A percentile compares a stretch with the other conserved stretches of the same genome.
These are phyloP conservation scores for Xerocomellus dryophilus DNA, from an alignment of 768 basidiomycete species.

Conservation along the genomic window DNA sequence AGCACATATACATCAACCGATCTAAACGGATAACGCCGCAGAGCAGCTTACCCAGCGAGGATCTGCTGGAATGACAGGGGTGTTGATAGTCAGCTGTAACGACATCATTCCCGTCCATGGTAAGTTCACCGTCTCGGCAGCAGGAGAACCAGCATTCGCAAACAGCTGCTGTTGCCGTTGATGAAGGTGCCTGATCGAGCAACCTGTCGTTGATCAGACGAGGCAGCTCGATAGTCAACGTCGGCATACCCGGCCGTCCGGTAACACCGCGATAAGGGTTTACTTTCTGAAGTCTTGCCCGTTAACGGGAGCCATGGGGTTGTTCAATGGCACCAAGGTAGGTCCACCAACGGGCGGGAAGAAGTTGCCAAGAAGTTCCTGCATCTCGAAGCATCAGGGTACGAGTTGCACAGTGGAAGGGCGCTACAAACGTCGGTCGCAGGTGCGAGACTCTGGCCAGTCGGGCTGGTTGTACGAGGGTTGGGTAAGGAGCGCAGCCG, in stretches of 20 bases:
- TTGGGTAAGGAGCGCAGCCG: conserved; percentile 24
- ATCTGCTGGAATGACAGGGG: conserved; percentile 20
- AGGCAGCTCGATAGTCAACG: not conserved
- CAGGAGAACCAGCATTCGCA: conserved; percentile 19
- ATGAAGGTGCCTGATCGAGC: conserved; percentile 23
- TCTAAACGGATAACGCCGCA: not conserved
- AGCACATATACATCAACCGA: too few species aligned
- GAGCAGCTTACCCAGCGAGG: conserved; percentile 2
- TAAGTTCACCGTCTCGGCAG: conserved; percentile 21
- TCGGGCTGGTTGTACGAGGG: conserved; percentile 25
- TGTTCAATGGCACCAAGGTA: conserved; percentile 24
- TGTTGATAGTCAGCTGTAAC: conserved; percentile 26
- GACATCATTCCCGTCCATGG: conserved; percentile 25
- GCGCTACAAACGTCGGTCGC: conserved; percentile 20
- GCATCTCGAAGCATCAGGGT: not conserved
- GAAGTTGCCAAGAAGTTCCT: conserved; percentile 25
- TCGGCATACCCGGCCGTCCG: conserved; percentile 25
- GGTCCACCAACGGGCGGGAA: conserved; percentile 26
- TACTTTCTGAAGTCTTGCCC: conserved; percentile 26
- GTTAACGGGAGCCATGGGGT: conserved; percentile 27
- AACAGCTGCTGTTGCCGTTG: conserved; percentile 22
- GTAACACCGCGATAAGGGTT: conserved; percentile 28
- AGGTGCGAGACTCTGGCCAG: conserved; percentile 18
- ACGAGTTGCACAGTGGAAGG: not conserved
- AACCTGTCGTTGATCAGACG: conserved; percentile 11